Evolutionary conservation across 2,329 filamentous ascomycete genomes (phyloP), one percentile per base, ranked within the genome.

Genomic region (Ascochyta lentis): DNA sequence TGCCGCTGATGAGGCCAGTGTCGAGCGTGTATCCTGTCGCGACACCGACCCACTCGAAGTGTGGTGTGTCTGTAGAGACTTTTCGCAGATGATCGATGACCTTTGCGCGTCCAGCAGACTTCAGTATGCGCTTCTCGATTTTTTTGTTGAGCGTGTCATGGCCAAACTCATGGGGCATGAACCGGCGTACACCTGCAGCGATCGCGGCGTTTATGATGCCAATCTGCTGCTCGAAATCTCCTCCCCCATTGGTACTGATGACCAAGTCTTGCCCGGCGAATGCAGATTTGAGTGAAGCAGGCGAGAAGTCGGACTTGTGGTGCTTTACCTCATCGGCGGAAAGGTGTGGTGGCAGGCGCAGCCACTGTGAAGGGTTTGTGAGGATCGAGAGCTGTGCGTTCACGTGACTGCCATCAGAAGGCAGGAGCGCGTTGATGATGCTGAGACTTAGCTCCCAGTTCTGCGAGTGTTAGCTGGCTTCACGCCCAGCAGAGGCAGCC

Each of bases 141-240:
- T 45, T 42, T 15, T 52, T 39, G 55, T 77, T 77, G 27, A 73
- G 57, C 23, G 69, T 61, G 46, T 71, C 67, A 34, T 71, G 72
- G 39, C 75, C 76, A 56, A 77, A 80, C 51, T 80, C 78, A 26
- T 73, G 67, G 10, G 78, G 77, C 26, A 80, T 70, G 60, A 79
- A 76, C 15, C 75, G 71, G 41, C 64, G 68, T 3, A 79, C 77
- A 8, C 75, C 73, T 7, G 75, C 76, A 15, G 72, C 68, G 39
- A 77, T 58, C 15, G 73, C 67, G 16, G 77, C 78, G 40, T 79
- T 71, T 37, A 80, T 67, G 27, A 80, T 69, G 9, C 59, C 51
- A 19, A 65, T 58, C n/a, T 70, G 67, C 22, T 66, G 49, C 1
- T 63, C 59, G 19, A 59, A 62, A 34, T 70, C 59, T n/a, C 67